Percentiles rank a stretch among this genome's conserved stretches.
These are phyloP conservation scores for Penicillium sp. DNA, from an alignment of 2,329 filamentous ascomycete genomes.

Conservation along the genomic window DNA sequence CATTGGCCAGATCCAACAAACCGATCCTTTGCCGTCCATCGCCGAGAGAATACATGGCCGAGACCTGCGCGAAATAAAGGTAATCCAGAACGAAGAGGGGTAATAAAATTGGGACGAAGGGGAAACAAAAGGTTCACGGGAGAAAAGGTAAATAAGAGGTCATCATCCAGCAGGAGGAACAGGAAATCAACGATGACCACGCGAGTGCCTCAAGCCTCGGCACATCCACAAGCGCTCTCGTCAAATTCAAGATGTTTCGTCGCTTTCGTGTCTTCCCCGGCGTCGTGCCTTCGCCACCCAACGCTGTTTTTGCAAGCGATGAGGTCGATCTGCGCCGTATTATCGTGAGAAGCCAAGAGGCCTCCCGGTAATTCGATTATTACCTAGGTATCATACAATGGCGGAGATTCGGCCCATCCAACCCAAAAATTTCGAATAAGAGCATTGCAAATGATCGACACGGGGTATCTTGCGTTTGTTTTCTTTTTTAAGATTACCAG, in stretches of 20 bases:
- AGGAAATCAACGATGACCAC: constrained; percentile 6
- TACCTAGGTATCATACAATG: constrained; percentile 40
- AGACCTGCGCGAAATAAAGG: constrained; percentile 26
- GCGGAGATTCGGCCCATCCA: constrained; percentile 32
- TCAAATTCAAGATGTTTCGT: constrained; percentile 23
- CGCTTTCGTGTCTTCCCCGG: constrained; percentile 25
- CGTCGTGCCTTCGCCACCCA: constrained; percentile 18
- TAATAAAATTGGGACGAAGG: constrained; percentile 24
- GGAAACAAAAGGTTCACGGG: constrained; percentile 23
- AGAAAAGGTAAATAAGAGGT: constrained; percentile 15
- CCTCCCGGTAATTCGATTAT: constrained; percentile 35
- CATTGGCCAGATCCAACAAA: constrained; percentile 21
- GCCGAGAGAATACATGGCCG: constrained; percentile 21
- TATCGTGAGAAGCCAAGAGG: constrained; percentile 25
- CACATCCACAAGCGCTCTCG: constrained; percentile 10
- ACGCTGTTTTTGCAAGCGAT: constrained; percentile 22
- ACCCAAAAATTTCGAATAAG: constrained; percentile 33
- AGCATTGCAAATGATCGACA: constrained; percentile 34
- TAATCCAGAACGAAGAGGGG: constrained; percentile 32
- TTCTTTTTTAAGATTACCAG: constrained; percentile 50
- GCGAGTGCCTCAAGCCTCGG: neutral
- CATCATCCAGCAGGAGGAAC: constrained; percentile 19
- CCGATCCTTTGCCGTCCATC: constrained; percentile 14
- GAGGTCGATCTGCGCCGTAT: constrained; percentile 25
- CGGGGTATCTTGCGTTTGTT: constrained; percentile 35